These are phyloP conservation scores for Huntiella abstrusa DNA, from an alignment of 2,329 filamentous ascomycete species.

Conservation along the genomic window DNA sequence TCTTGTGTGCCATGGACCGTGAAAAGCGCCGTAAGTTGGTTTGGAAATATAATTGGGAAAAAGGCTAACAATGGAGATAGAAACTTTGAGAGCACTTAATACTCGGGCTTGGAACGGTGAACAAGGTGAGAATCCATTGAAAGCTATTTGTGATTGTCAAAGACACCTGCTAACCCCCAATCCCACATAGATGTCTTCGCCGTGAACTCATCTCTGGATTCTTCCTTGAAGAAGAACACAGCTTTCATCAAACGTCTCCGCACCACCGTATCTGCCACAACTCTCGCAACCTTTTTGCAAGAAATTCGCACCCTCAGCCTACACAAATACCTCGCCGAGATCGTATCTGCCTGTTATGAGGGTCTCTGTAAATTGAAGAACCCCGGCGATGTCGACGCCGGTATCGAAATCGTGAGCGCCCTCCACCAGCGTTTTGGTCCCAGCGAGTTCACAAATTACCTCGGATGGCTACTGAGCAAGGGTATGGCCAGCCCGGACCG, in stretches of 20 bases:
- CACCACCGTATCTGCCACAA: conserved; percentile 66
- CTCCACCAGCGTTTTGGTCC: conserved; percentile 89
- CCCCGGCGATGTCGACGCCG: conserved; percentile 77
- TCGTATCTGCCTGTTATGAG: conserved; percentile 89
- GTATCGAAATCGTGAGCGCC: conserved; percentile 85
- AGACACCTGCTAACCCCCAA: conserved; percentile 8
- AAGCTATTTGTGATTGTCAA: conserved; percentile 11
- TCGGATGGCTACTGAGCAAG: conserved; percentile 83
- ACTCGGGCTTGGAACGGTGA: conserved; percentile 76
- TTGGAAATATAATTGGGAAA: conserved; percentile 25
- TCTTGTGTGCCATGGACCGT: conserved; percentile 12
- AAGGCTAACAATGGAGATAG: conserved; percentile 32
- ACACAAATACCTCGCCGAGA: conserved; percentile 92
- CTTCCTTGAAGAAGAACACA: conserved; percentile 93
- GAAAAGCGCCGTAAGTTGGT: conserved; percentile 10
- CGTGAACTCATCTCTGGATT: conserved; percentile 67
- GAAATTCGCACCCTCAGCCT: conserved; percentile 82
- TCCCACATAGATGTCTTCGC: conserved; percentile 49
- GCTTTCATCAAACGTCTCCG: conserved; percentile 93
- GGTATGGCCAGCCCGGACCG: conserved; percentile 85
- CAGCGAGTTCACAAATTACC: conserved; percentile 70
- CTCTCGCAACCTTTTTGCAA: conserved; percentile 66
- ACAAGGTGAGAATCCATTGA: conserved; percentile 37
- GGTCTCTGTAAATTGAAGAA: conserved; percentile 82
- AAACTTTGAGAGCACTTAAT: conserved; percentile 60